Evolutionary conservation across 2,329 filamentous ascomycete species (phyloP).

Genomic region (Fusarium redolens): DNA sequence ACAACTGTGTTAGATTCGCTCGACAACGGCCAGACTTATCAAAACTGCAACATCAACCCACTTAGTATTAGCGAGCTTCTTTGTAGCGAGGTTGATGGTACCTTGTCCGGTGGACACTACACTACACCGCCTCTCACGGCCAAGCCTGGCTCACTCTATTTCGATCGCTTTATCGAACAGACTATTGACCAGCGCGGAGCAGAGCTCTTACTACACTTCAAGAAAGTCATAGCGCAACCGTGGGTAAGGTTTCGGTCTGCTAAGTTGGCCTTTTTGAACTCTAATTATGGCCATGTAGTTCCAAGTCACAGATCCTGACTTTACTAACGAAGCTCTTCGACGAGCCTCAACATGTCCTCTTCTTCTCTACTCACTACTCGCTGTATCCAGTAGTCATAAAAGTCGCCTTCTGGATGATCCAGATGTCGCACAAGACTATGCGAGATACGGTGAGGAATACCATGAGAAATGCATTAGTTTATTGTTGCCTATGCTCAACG

Average conservation of each 20-base stretch:
- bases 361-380: not conserved
- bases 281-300: not conserved
- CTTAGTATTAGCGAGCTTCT: not conserved
- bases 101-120: not conserved
- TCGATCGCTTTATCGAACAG: not conserved
- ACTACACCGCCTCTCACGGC: not conserved
- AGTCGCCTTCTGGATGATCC: not conserved
- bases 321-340: not conserved
- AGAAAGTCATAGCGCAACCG: not conserved
- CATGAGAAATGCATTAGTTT: not conserved
- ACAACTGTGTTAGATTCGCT: not conserved
- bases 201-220: not conserved
- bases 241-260: not conserved
- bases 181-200: not conserved
- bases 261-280: not conserved
- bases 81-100: not conserved
- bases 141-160: not conserved
- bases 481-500: not conserved
- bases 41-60: not conserved
- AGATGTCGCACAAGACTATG: not conserved
- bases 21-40: not conserved
- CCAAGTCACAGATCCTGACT: not conserved
- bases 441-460: not conserved
- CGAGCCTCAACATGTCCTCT: not conserved
- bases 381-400: not conserved